Percentiles rank a stretch among this genome's conserved stretches.
Evolutionary conservation across 768 basidiomycete species (phyloP).

Genomic region (Trametes elegans): DNA sequence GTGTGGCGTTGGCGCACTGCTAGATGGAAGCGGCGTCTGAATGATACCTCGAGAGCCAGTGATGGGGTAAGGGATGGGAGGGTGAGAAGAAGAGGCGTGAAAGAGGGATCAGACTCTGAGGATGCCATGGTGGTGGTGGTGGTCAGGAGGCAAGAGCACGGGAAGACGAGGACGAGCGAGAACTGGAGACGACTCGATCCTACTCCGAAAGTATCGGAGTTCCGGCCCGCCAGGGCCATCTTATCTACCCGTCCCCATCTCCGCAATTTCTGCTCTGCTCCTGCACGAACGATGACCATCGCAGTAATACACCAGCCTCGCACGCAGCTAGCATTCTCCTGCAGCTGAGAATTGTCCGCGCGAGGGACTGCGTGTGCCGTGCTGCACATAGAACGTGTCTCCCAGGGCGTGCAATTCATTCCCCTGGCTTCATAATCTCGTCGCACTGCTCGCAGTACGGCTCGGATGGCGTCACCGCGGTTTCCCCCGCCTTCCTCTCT

Average conservation of each 20-base stretch:
- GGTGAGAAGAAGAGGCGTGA: slow-evolving; percentile 51
- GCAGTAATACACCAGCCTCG: too few relatives aligned
- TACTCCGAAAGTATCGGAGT: slow-evolving; percentile 2
- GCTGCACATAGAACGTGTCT: too few relatives aligned
- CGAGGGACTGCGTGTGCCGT: too few relatives aligned
- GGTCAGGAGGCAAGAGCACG: background rate
- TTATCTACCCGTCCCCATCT: slow-evolving; percentile 6
- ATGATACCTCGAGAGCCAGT: slow-evolving; percentile 57
- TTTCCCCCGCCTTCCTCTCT: too few relatives aligned
- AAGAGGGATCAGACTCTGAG: slow-evolving; percentile 26
- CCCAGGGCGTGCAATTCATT: too few relatives aligned
- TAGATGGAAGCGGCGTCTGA: background rate
- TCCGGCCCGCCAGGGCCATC: slow-evolving; percentile 1
- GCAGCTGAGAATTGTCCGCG: too few relatives aligned
- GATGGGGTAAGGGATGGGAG: slow-evolving; percentile 55
- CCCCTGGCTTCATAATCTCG: too few relatives aligned
- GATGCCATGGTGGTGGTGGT: slow-evolving; percentile 1
- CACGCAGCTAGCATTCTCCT: too few relatives aligned
- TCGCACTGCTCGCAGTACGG: too few relatives aligned
- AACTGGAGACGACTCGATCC: background rate
- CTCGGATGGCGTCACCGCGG: too few relatives aligned
- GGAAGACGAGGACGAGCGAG: background rate
- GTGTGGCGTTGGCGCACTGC: slow-evolving; percentile 6
- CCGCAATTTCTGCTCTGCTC: background rate
- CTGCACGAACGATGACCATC: background rate